phyloP scores from a whole-genome alignment of 345 rosid genomes.

The Mangifera indica region DNA sequence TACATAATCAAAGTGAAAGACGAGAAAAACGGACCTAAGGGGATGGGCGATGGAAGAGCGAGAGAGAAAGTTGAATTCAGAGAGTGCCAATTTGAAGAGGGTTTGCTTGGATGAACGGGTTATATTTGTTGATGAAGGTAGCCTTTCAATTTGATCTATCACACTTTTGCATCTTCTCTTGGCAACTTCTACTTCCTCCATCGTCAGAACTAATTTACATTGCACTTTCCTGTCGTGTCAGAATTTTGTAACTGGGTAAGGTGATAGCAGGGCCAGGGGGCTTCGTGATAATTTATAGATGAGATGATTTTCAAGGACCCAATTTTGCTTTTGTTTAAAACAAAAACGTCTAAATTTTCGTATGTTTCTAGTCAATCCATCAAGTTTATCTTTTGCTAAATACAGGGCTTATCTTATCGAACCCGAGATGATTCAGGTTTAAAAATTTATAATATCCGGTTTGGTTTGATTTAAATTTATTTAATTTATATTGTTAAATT shows the following conservation, averaged over 20 bases:
- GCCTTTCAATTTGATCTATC: conserved; percentile 37
- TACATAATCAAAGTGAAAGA: neutral
- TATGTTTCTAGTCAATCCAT: too few relatives aligned
- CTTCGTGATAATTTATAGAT: neutral
- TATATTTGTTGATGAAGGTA: conserved; percentile 37
- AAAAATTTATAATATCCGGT: too few relatives aligned
- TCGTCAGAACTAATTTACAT: neutral
- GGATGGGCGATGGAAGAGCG: conserved; percentile 34
- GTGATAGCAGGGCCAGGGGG: neutral
- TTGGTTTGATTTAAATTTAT: too few relatives aligned
- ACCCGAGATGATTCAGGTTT: too few relatives aligned
- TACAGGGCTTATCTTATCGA: too few relatives aligned
- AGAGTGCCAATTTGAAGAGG: conserved; percentile 61
- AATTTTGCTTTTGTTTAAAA: too few relatives aligned
- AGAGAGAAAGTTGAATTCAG: conserved; percentile 77
- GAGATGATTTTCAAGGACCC: too few relatives aligned
- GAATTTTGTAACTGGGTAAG: neutral
- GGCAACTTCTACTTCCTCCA: conserved; percentile 41
- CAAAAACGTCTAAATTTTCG: too few relatives aligned
- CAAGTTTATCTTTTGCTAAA: too few relatives aligned
- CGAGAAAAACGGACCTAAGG: conserved; percentile 44
- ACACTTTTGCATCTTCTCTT: conserved; percentile 51
- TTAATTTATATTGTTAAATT: too few relatives aligned
- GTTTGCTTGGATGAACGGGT: conserved; percentile 53
- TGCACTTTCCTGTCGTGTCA: too few relatives aligned